phyloP scores from a whole-genome alignment of 176 grass and related monocot species.

The Rhynchospora pubera region DNA sequence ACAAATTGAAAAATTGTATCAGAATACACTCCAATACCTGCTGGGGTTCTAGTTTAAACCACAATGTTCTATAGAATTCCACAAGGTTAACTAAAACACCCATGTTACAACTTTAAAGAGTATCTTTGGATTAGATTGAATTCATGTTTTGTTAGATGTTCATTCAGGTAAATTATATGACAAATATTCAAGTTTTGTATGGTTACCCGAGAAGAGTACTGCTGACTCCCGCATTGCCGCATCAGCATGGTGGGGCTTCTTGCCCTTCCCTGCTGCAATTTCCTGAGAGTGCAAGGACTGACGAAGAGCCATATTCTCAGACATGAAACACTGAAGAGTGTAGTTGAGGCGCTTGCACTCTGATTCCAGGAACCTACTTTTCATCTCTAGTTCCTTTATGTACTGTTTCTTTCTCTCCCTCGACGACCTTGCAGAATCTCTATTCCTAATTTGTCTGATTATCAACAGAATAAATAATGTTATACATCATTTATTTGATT shows the following conservation, averaged over 20 bases:
- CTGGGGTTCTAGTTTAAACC: background rate
- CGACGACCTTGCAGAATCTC: slow-evolving; percentile 80
- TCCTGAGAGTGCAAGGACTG: slow-evolving; percentile 41
- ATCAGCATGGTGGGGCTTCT: slow-evolving; percentile 46
- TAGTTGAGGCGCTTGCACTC: slow-evolving; percentile 80
- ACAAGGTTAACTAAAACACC: background rate
- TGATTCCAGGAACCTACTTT: slow-evolving; percentile 69
- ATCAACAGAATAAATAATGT: background rate
- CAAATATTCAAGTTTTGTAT: background rate
- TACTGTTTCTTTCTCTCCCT: slow-evolving; percentile 96
- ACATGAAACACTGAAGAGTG: slow-evolving; percentile 55
- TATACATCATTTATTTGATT: background rate
- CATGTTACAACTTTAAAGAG: background rate
- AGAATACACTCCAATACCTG: background rate
- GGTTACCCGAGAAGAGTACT: slow-evolving; percentile 85
- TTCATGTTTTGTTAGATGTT: background rate
- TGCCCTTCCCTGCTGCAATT: slow-evolving; percentile 31
- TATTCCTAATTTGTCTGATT: slow-evolving; percentile 87
- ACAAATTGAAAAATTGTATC: background rate
- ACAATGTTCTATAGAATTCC: background rate
- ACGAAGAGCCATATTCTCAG: slow-evolving; percentile 76
- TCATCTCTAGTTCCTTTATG: slow-evolving; percentile 72
- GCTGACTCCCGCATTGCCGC: slow-evolving; percentile 91
- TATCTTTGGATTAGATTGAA: background rate
- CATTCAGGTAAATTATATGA: background rate